These are phyloP conservation scores for Yarrowia bubula DNA, from an alignment of 805 yeast species.

Conservation along the genomic window DNA sequence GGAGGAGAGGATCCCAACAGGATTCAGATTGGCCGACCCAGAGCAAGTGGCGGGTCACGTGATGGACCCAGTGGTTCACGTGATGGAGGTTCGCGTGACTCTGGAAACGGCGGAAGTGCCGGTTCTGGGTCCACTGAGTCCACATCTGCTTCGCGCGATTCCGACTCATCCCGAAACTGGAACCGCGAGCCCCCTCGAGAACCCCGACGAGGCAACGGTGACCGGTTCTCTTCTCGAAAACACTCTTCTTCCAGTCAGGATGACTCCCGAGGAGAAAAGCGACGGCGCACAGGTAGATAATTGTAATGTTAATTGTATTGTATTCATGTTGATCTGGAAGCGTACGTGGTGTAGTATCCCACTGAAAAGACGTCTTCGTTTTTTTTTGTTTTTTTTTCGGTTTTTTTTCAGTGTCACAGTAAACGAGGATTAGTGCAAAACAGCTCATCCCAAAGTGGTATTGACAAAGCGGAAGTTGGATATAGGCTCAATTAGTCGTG, in stretches of 20 bases:
- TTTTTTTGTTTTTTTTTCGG: too few relatives aligned
- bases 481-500: too few relatives aligned
- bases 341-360: too few relatives aligned
- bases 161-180: not conserved
- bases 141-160: not conserved
- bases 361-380: too few relatives aligned
- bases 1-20: conserved; percentile 7
- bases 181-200: conserved; percentile 9
- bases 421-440: too few relatives aligned
- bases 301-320: too few relatives aligned
- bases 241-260: not conserved
- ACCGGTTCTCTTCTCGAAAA: conserved; percentile 12
- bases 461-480: too few relatives aligned
- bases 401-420: too few relatives aligned
- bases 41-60: not conserved
- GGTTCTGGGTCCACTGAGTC: too few relatives aligned
- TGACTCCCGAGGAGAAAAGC: conserved; percentile 2
- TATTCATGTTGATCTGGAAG: too few relatives aligned
- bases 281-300: conserved; percentile 11
- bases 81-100: not conserved
- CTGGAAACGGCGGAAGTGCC: too few relatives aligned
- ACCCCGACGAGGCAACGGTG: not conserved
- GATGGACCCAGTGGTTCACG: not conserved
- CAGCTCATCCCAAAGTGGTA: too few relatives aligned
- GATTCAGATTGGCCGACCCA: not conserved